phyloP scores from a whole-genome alignment of 169 alveolate species.

The Babesia ovis region DNA sequence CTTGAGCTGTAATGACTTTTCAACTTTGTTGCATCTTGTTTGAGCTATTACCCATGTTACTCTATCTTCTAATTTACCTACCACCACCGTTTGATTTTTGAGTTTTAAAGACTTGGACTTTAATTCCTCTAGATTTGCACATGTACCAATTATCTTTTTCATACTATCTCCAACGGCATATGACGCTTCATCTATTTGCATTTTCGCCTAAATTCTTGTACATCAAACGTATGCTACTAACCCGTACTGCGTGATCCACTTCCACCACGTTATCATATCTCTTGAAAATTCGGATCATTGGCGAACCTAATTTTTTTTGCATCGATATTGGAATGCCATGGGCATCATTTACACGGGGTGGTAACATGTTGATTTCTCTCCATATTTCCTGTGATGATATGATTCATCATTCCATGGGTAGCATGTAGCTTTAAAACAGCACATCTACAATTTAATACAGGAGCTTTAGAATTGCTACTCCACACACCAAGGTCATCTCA shows the following conservation, averaged over 20 bases:
- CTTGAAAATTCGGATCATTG: constrained; percentile 14
- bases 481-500: too few species aligned
- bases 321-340: neutral
- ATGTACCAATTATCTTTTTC: constrained; percentile 26
- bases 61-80: neutral
- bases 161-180: constrained; percentile 10
- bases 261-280: constrained; percentile 29
- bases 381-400: neutral
- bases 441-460: neutral
- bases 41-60: constrained; percentile 3
- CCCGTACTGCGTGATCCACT: constrained; percentile 31
- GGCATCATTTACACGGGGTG: neutral
- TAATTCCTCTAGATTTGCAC: constrained; percentile 39
- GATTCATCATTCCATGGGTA: too few species aligned
- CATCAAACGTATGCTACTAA: neutral
- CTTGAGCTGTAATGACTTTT: neutral
- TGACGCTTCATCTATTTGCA: constrained; percentile 26
- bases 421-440: too few species aligned
- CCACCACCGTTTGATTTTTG: constrained; percentile 17
- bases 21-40: constrained; percentile 13
- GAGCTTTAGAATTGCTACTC: too few species aligned
- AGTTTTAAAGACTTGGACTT: constrained; percentile 21
- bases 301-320: neutral
- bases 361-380: neutral
- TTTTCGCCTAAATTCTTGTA: constrained; percentile 7